Evolutionary conservation across 208 protist genomes (phyloP).

Genomic region (Wallacemonas sp.): DNA sequence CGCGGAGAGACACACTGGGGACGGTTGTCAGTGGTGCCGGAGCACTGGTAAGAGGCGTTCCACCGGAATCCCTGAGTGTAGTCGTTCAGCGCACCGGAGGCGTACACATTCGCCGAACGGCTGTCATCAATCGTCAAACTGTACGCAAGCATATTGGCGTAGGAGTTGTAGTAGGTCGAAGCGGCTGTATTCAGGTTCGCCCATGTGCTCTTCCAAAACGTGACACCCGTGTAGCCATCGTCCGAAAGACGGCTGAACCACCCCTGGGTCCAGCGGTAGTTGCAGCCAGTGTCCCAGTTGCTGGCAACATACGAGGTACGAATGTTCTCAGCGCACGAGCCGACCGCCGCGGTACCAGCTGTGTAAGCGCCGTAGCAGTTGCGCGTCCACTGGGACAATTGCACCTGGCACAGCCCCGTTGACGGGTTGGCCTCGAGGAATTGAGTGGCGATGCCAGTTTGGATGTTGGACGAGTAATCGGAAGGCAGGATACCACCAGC

Average conservation of each 20-base stretch:
- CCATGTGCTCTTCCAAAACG: conserved; percentile 40
- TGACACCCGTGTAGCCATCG: conserved; percentile 33
- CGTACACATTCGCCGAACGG: neutral
- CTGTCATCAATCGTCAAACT: neutral
- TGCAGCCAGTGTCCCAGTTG: conserved; percentile 23
- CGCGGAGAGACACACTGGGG: conserved; percentile 20
- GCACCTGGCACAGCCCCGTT: neutral
- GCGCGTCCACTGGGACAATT: neutral
- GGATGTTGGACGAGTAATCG: neutral
- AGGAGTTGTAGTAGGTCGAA: neutral
- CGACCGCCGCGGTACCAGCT: no score
- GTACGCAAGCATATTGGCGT: neutral
- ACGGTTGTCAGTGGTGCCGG: neutral
- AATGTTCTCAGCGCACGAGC: no score
- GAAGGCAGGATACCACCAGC: neutral
- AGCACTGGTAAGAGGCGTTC: conserved; percentile 13
- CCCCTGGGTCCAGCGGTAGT: conserved; percentile 48
- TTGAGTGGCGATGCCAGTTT: neutral
- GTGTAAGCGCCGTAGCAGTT: conserved; percentile 7
- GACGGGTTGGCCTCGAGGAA: neutral
- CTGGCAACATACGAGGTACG: neutral
- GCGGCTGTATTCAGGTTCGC: neutral
- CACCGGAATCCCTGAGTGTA: conserved; percentile 14
- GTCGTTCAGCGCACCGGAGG: neutral
- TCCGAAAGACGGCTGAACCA: conserved; percentile 40